These are phyloP conservation scores for Pilobolus umbonatus DNA, from an alignment of 192 early-diverging fungal genomes.

Conservation along the genomic window DNA sequence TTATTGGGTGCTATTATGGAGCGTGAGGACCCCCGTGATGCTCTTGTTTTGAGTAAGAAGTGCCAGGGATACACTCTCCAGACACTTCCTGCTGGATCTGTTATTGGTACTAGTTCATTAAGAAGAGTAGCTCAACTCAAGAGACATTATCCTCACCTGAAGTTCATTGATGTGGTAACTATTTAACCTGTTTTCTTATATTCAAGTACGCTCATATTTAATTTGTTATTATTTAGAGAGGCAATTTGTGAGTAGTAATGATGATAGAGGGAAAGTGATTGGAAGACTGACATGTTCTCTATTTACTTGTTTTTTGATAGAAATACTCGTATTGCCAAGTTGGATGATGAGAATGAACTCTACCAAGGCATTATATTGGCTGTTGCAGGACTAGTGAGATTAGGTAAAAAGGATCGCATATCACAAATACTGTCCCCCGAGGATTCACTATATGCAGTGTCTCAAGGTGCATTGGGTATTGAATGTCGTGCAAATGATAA, in stretches of 20 bases:
- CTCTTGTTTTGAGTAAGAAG: constrained; percentile 52
- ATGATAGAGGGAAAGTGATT: background rate
- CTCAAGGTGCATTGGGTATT: constrained; percentile 87
- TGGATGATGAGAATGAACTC: constrained; percentile 67
- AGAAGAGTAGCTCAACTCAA: constrained; percentile 84
- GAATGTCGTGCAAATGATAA: constrained; percentile 73
- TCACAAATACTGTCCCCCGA: constrained; percentile 57
- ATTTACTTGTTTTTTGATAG: constrained; percentile 37
- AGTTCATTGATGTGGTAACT: constrained; percentile 74
- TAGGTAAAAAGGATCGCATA: constrained; percentile 66
- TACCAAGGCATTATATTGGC: constrained; percentile 83
- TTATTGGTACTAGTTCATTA: constrained; percentile 87
- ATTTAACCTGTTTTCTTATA: background rate
- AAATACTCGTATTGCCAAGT: constrained; percentile 84
- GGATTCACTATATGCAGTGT: constrained; percentile 80
- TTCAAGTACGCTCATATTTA: background rate
- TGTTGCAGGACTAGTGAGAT: constrained; percentile 75
- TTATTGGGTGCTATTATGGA: constrained; percentile 72
- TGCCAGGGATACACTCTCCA: constrained; percentile 39
- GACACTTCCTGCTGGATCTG: constrained; percentile 65
- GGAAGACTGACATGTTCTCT: constrained; percentile 4
- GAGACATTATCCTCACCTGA: constrained; percentile 67
- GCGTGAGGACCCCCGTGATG: constrained; percentile 91
- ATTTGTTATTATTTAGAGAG: constrained; percentile 18
- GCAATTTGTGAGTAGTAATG: constrained; percentile 33